A percentile compares a stretch with the other conserved stretches of the same genome.
phyloP scores from a whole-genome alignment of 768 basidiomycete genomes.

The Hebeloma cylindrosporum region DNA sequence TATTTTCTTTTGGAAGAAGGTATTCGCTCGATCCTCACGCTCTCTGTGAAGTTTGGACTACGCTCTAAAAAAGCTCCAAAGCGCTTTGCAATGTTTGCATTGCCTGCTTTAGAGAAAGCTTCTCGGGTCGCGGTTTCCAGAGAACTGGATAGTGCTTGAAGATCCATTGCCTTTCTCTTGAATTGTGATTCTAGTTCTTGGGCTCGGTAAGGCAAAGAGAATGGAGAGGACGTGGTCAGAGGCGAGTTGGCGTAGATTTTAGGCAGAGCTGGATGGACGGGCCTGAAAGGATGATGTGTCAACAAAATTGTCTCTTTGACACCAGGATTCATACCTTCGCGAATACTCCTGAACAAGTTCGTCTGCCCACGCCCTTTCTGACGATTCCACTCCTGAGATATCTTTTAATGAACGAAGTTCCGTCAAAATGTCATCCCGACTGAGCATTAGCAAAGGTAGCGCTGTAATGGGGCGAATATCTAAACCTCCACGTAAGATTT shows the following conservation, averaged over 20 bases:
- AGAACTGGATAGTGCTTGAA: slow-evolving; percentile 14
- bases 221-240: slow-evolving; percentile 20
- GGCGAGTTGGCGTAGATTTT: slow-evolving; percentile 21
- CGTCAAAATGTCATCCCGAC: slow-evolving; percentile 18
- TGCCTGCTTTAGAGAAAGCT: slow-evolving; percentile 10
- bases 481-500: slow-evolving; percentile 2
- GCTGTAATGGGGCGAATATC: slow-evolving; percentile 5
- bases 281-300: slow-evolving; percentile 12
- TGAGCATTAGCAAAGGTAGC: slow-evolving; percentile 12
- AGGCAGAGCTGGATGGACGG: slow-evolving; percentile 12
- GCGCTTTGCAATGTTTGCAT: slow-evolving; percentile 12
- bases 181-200: slow-evolving; percentile 14
- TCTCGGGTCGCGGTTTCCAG: slow-evolving; percentile 18
- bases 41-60: no score
- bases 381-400: slow-evolving; percentile 5
- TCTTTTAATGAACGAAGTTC: slow-evolving; percentile 15
- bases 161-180: slow-evolving; percentile 10
- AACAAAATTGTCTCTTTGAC: neutral
- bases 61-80: slow-evolving; percentile 18
- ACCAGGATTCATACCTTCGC: slow-evolving; percentile 7
- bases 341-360: slow-evolving; percentile 9
- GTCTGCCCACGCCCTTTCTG: slow-evolving; percentile 16
- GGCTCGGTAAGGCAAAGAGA: slow-evolving; percentile 14
- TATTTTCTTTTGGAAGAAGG: no score
- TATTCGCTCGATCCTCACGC: no score